These are phyloP conservation scores for Cladophialophora bantiana DNA, from an alignment of 2,329 filamentous ascomycete genomes.

Conservation along the genomic window DNA sequence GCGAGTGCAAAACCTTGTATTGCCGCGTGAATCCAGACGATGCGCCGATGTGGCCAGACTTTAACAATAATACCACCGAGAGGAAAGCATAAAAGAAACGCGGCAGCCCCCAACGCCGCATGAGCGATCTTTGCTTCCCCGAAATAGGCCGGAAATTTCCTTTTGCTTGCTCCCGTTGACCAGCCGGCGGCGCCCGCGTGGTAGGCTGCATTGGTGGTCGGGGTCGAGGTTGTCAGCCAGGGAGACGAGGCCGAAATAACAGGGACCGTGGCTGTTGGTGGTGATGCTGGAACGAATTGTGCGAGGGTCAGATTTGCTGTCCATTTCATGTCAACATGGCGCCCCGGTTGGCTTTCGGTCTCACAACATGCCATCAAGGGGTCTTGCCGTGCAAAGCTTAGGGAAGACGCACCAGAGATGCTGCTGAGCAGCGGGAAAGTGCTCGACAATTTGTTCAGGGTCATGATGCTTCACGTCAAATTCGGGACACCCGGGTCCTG, in stretches of 20 bases:
- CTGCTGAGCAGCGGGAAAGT: conserved; percentile 7
- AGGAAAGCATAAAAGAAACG: conserved; percentile 43
- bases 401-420: conserved; percentile 19
- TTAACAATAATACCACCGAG: conserved; percentile 42
- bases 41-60: conserved; percentile 35
- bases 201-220: not conserved
- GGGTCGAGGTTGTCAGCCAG: conserved; percentile 15
- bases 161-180: not conserved
- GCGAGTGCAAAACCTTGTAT: conserved; percentile 39
- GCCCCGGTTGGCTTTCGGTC: not conserved
- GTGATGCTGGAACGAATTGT: conserved; percentile 10
- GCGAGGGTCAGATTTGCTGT: conserved; percentile 10
- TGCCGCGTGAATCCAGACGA: conserved; percentile 40
- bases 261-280: conserved; percentile 18
- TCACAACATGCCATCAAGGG: conserved; percentile 19
- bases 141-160: conserved; percentile 21
- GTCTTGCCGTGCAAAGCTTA: conserved; percentile 12
- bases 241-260: conserved; percentile 9
- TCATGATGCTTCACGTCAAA: conserved; percentile 11
- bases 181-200: not conserved
- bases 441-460: not conserved
- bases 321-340: not conserved
- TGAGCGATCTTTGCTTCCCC: conserved; percentile 37
- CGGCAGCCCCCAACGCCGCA: conserved; percentile 39
- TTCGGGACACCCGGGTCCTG: not conserved